phyloP scores from a whole-genome alignment of 805 yeast genomes.

The Ogataea pilisensis region DNA sequence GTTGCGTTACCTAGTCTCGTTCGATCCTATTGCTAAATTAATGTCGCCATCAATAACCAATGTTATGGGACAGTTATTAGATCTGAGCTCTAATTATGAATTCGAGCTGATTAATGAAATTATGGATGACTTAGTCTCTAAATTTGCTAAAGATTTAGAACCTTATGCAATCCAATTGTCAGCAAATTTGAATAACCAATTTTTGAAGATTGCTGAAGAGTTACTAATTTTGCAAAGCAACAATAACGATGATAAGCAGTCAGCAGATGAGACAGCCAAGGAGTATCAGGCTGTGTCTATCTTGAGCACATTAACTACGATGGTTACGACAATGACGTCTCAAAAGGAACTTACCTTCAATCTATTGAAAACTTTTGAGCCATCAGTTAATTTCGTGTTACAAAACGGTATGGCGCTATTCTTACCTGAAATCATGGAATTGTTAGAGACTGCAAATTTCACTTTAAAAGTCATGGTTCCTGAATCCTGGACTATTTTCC shows the following conservation, averaged over 20 bases:
- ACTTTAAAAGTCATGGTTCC: conserved; percentile 46
- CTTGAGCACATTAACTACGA: conserved; percentile 76
- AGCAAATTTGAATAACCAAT: conserved; percentile 63
- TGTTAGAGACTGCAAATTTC: conserved; percentile 62
- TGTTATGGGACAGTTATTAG: conserved; percentile 71
- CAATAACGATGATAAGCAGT: conserved; percentile 31
- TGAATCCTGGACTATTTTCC: conserved; percentile 42
- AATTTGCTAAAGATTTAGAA: conserved; percentile 77
- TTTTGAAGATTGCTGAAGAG: conserved; percentile 65
- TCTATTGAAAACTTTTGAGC: conserved; percentile 64
- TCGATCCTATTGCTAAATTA: conserved; percentile 49
- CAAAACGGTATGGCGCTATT: conserved; percentile 66
- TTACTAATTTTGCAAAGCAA: conserved; percentile 39
- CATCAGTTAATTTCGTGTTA: conserved; percentile 66
- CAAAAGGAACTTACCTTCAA: conserved; percentile 59
- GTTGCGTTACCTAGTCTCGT: conserved; percentile 37
- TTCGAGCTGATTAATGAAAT: conserved; percentile 81
- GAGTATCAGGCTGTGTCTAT: conserved; percentile 80
- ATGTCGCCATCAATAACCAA: conserved; percentile 61
- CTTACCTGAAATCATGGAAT: conserved; percentile 70
- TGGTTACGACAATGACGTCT: conserved; percentile 75
- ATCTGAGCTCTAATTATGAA: conserved; percentile 70
- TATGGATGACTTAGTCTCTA: conserved; percentile 91
- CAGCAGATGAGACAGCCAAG: conserved; percentile 52
- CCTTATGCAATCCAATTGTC: conserved; percentile 82